Evolutionary conservation across 2,329 filamentous ascomycete genomes (phyloP).

Genomic region (Huntiella omanensis): DNA sequence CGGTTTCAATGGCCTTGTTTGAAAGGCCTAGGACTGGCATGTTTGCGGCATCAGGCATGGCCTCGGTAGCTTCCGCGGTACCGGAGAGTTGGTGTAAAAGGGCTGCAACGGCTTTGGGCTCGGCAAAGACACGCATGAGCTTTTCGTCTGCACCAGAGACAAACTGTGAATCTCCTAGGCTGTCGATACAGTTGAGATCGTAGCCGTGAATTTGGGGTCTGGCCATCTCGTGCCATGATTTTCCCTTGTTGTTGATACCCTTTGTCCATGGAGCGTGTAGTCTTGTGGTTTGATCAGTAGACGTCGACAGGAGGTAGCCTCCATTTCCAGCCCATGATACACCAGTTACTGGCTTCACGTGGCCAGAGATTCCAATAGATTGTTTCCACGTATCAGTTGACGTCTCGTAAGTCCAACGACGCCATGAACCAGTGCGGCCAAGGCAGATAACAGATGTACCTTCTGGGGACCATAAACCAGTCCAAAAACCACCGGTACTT

Average conservation of each 20-base stretch:
- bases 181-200: constrained; percentile 84
- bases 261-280: constrained; percentile 65
- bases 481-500: constrained; percentile 92
- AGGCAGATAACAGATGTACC: constrained; percentile 61
- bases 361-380: constrained; percentile 60
- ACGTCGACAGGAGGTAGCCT: constrained; percentile 71
- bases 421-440: constrained; percentile 84
- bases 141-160: constrained; percentile 95
- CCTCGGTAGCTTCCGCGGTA: constrained; percentile 18
- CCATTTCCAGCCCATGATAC: constrained; percentile 71
- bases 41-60: constrained; percentile 71
- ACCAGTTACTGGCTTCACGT: constrained; percentile 63
- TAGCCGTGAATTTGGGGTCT: constrained; percentile 96
- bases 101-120: constrained; percentile 65
- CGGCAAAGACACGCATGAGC: constrained; percentile 83
- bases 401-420: constrained; percentile 53
- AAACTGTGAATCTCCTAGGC: constrained; percentile 55
- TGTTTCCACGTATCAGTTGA: constrained; percentile 55
- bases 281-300: constrained; percentile 81
- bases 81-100: constrained; percentile 52
- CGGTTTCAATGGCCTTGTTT: constrained; percentile 64
- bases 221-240: constrained; percentile 87
- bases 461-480: constrained; percentile 67
- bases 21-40: constrained; percentile 90
- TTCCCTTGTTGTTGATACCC: constrained; percentile 7